Base-by-base conservation (phyloP, 2,329 filamentous ascomycete species). In the Drechslerella stenobrocha region DNA sequence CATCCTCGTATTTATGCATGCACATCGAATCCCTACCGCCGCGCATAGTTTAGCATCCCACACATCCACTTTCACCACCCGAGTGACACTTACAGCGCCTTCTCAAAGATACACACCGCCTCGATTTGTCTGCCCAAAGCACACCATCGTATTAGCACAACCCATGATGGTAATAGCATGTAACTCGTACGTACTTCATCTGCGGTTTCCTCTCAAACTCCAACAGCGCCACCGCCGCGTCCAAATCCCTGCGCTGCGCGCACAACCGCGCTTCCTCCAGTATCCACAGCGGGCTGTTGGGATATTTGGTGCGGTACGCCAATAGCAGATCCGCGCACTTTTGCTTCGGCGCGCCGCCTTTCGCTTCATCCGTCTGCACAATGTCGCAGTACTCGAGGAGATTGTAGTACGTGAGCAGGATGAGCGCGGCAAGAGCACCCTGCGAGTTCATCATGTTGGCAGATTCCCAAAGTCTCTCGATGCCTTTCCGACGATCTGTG, bases 321-420 rank as follows among this genome's bases (percentile, higher is more conserved):
- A 78, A 78, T 0, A 97, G 81, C 0, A 97, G 80, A 1, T 77
- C 79, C 48, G 81, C 78, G 70, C 91, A 88, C 65, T 84, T 83
- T 32, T 83, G 81, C 48, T 80, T 80, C 0, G 93, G 93, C 64
- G 91, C 90, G 1, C 86, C 87, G 0, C 86, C 77, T 70, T 85
- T 83, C 11, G 79, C 80, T 11, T 83, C 80, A 70, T 85, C 83
- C 1, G 80, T 77, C 18, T 83, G 80, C 13, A 95, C 80, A 57
- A 98, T 96, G 74, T 98, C 93, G 69, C 90, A 89, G 71, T 90
- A 87, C 1, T 88, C 89, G 13, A 95, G 81, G 28, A 96, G 82
- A 3, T 87, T 88, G 74, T 96, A 95, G 76, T 90, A 97, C 0
- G 84, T 86, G 13, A 97, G 81, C 0, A 96, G 79, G 23, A 89